These are phyloP conservation scores for Penicillium vulpinum DNA, from an alignment of 2,329 filamentous ascomycete genomes.

Conservation along the genomic window DNA sequence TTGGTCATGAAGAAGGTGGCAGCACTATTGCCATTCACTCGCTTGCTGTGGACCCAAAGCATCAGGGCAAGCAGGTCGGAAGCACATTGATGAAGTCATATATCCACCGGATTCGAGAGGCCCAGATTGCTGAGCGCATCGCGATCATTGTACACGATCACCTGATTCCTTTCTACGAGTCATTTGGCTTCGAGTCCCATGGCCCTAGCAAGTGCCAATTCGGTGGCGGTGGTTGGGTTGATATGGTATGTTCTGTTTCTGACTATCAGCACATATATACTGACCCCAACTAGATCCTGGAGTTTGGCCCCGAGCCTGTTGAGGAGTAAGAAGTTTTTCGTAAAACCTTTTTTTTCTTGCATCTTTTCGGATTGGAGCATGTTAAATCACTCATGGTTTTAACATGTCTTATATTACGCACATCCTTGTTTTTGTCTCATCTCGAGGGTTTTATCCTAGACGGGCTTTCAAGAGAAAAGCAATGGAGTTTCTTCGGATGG, in stretches of 20 bases:
- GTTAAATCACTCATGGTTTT: slow-evolving; percentile 10
- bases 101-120: slow-evolving; percentile 71
- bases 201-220: slow-evolving; percentile 71
- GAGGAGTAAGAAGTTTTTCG: slow-evolving; percentile 6
- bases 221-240: slow-evolving; percentile 77
- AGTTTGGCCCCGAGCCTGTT: slow-evolving; percentile 28
- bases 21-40: slow-evolving; percentile 79
- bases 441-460: slow-evolving; percentile 19
- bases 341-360: slow-evolving; percentile 6
- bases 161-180: slow-evolving; percentile 72
- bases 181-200: slow-evolving; percentile 68
- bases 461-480: slow-evolving; percentile 30
- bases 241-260: slow-evolving; percentile 63
- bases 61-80: slow-evolving; percentile 73
- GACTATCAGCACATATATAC: neutral
- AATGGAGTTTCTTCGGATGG: slow-evolving; percentile 37
- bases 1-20: slow-evolving; percentile 72
- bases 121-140: slow-evolving; percentile 69
- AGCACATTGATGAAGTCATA: slow-evolving; percentile 73
- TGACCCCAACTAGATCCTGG: slow-evolving; percentile 29
- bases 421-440: slow-evolving; percentile 21
- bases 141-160: slow-evolving; percentile 75
- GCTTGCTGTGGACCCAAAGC: slow-evolving; percentile 72
- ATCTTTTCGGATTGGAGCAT: slow-evolving; percentile 24
- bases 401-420: slow-evolving; percentile 20